phyloP scores from a whole-genome alignment of 2,329 filamentous ascomycete species.

The Dothistroma pini region DNA sequence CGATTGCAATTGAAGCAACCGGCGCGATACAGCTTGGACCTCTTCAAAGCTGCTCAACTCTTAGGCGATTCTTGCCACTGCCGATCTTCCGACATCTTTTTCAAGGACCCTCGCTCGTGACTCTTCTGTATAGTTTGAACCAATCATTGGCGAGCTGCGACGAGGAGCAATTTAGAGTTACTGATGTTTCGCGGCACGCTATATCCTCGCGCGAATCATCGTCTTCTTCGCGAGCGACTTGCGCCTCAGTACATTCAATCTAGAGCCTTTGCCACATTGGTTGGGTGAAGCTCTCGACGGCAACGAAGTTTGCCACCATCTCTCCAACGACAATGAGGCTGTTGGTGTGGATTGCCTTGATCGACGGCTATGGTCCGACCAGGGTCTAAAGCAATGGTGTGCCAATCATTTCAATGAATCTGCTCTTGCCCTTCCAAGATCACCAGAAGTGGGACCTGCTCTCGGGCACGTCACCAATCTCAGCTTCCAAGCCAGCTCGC shows the following conservation, averaged over 20 bases:
- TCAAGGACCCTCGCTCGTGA: neutral
- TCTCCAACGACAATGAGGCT: neutral
- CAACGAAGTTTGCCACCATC: no score
- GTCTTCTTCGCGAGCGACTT: no score
- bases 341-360: neutral
- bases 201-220: no score
- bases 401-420: constrained; percentile 3
- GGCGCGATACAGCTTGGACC: neutral
- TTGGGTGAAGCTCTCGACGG: no score
- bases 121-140: neutral
- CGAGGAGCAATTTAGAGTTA: no score
- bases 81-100: neutral
- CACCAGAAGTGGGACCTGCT: constrained; percentile 1
- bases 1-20: neutral
- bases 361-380: neutral
- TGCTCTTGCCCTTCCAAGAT: constrained; percentile 6
- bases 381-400: constrained; percentile 1
- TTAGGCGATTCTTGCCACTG: neutral
- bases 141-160: neutral
- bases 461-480: constrained; percentile 14
- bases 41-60: neutral
- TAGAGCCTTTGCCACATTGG: no score
- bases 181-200: no score
- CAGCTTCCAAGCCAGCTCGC: constrained; percentile 9
- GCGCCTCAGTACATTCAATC: no score